Evolutionary conservation across 768 basidiomycete species (phyloP).

Genomic region (Kwoniella bestiolae): DNA sequence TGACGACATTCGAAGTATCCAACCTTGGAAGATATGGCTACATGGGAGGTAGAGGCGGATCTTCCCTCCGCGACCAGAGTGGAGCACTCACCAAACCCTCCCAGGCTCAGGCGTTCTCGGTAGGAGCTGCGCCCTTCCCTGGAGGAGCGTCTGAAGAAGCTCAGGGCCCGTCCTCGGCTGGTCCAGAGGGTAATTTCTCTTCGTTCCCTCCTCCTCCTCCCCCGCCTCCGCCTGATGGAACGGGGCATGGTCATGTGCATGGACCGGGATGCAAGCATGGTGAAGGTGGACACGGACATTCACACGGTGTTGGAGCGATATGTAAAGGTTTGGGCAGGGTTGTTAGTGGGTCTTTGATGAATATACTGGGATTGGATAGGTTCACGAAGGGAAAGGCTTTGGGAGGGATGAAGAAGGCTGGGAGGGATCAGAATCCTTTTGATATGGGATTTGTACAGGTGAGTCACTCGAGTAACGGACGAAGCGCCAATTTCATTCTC

Average conservation of each 20-base stretch:
- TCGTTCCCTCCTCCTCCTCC: conserved; percentile 9
- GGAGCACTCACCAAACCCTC: conserved; percentile 47
- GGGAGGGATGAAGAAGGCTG: conserved; percentile 77
- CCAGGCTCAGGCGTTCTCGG: conserved; percentile 19
- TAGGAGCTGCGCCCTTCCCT: conserved; percentile 52
- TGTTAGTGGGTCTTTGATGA: conserved; percentile 66
- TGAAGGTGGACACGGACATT: conserved; percentile 22
- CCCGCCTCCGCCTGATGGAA: conserved; percentile 1
- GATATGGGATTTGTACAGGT: conserved; percentile 69
- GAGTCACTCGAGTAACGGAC: conserved; percentile 20
- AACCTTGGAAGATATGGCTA: conserved; percentile 94
- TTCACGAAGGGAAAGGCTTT: conserved; percentile 91
- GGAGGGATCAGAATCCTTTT: conserved; percentile 85
- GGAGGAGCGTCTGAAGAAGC: conserved; percentile 43
- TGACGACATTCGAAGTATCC: conserved; percentile 93
- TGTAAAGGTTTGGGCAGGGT: conserved; percentile 25
- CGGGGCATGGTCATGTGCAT: conserved; percentile 42
- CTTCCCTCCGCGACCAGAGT: conserved; percentile 53
- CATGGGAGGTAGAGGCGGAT: conserved; percentile 80
- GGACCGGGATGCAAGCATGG: conserved; percentile 60
- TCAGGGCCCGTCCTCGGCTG: conserved; percentile 17
- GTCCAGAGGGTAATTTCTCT: conserved; percentile 28
- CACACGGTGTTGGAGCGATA: conserved; percentile 17
- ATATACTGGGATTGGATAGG: conserved; percentile 87
- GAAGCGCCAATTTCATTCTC: too few species aligned